Evolutionary conservation across 345 rosid genomes (phyloP).

Genomic region (Gossypium bickii): DNA sequence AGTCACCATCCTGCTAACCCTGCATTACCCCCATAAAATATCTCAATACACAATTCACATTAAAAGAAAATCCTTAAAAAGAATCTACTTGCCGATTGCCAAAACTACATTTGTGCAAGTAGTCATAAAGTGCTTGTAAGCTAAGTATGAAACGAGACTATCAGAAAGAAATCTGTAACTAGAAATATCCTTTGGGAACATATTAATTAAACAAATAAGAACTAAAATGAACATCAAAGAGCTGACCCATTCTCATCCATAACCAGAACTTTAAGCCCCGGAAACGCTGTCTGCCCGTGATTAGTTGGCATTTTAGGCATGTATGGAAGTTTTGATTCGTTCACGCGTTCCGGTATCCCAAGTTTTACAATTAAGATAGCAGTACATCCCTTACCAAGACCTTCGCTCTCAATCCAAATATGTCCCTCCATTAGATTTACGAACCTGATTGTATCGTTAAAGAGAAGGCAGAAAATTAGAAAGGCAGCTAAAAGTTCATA

Average conservation of each 20-base stretch:
- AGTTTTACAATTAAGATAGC: slow-evolving; percentile 81
- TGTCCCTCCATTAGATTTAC: slow-evolving; percentile 97
- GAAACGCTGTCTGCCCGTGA: slow-evolving; percentile 52
- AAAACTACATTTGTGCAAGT: not conserved
- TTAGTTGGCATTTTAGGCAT: slow-evolving; percentile 35
- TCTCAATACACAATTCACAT: not conserved
- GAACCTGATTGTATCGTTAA: slow-evolving; percentile 51
- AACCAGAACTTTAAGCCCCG: slow-evolving; percentile 89
- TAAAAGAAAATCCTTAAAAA: not conserved
- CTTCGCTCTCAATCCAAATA: slow-evolving; percentile 95
- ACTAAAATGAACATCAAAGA: not conserved
- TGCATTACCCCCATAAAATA: slow-evolving; percentile 24
- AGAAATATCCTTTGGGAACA: not conserved
- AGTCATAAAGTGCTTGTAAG: not conserved
- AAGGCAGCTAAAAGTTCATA: not conserved
- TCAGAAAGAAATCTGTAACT: not conserved
- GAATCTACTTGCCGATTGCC: not conserved
- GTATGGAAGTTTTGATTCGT: slow-evolving; percentile 46
- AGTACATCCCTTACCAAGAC: slow-evolving; percentile 89
- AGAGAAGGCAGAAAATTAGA: slow-evolving; percentile 10
- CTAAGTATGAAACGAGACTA: not conserved
- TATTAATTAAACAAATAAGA: not conserved
- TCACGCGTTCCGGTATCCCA: slow-evolving; percentile 47
- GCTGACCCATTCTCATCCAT: slow-evolving; percentile 92
- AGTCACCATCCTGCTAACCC: slow-evolving; percentile 83